Evolutionary conservation across 306 rosid species (phyloP).

Genomic region (Castanea sativa): DNA sequence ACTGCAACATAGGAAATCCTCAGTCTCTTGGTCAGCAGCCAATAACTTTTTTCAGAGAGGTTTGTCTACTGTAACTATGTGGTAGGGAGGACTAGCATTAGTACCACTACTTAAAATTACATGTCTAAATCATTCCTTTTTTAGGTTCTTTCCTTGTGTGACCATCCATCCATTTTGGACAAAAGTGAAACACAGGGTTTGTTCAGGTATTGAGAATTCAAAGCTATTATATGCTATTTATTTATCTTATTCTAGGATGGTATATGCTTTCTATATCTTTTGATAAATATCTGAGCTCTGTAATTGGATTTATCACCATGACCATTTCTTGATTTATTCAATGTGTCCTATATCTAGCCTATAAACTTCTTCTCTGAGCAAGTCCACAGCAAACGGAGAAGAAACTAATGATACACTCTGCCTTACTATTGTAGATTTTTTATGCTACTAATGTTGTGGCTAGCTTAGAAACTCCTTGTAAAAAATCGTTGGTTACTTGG

Average conservation of each 20-base stretch:
- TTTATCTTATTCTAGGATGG: constrained; percentile 15
- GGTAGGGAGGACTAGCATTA: constrained; percentile 5
- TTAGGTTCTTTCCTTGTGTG: constrained; percentile 88
- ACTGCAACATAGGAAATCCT: constrained; percentile 96
- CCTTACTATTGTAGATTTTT: background rate
- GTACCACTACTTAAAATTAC: background rate
- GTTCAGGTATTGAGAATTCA: constrained; percentile 68
- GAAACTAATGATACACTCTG: background rate
- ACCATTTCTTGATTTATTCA: background rate
- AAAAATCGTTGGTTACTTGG: too few species aligned
- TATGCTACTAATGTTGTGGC: background rate
- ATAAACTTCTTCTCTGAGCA: background rate
- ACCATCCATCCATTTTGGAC: constrained; percentile 86
- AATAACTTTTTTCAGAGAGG: constrained; percentile 90
- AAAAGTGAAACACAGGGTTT: constrained; percentile 83
- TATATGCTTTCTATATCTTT: background rate
- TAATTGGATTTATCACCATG: background rate
- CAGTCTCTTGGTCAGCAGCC: constrained; percentile 94
- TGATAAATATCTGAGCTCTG: background rate
- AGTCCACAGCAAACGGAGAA: background rate
- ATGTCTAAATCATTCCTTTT: constrained; percentile 20
- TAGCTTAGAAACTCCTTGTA: background rate
- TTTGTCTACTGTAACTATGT: constrained; percentile 35
- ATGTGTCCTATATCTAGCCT: background rate
- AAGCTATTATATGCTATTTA: constrained; percentile 12